phyloP scores from a whole-genome alignment of 192 early-diverging fungal species.

The Coemansia sp. region DNA sequence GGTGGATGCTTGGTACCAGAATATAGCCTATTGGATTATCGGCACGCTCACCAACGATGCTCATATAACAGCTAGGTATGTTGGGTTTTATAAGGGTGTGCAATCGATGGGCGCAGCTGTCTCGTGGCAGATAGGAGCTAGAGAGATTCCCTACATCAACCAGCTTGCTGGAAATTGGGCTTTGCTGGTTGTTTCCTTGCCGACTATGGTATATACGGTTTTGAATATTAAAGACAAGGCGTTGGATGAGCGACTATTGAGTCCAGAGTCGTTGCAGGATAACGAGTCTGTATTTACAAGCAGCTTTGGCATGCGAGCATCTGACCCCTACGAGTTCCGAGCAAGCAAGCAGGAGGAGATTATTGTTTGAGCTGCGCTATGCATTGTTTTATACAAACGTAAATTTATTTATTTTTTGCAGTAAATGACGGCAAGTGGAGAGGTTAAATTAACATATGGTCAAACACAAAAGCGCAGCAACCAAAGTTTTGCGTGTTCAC shows the following conservation, averaged over 20 bases:
- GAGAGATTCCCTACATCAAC: conserved; percentile 40
- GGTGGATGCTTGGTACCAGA: conserved; percentile 78
- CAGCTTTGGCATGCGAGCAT: conserved; percentile 7
- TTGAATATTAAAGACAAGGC: conserved; percentile 33
- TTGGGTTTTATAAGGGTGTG: conserved; percentile 82
- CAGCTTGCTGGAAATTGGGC: conserved; percentile 48
- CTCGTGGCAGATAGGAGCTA: conserved; percentile 64
- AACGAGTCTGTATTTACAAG: conserved; percentile 7
- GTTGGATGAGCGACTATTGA: conserved; percentile 30
- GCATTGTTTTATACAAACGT: no score
- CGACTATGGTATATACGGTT: conserved; percentile 34
- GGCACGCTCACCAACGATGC: conserved; percentile 80
- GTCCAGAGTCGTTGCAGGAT: conserved; percentile 6
- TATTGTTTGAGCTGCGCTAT: no score
- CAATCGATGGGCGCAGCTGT: conserved; percentile 71
- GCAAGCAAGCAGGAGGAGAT: no score
- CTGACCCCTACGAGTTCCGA: no score
- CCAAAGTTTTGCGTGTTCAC: no score
- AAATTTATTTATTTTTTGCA: no score
- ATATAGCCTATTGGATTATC: conserved; percentile 76
- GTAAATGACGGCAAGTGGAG: no score
- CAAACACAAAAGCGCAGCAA: no score
- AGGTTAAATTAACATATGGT: no score
- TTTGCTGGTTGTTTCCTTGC: conserved; percentile 28
- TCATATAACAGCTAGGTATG: conserved; percentile 61